Evolutionary conservation across 169 alveolate species (phyloP).

Genomic region (Plasmodium gonderi): DNA sequence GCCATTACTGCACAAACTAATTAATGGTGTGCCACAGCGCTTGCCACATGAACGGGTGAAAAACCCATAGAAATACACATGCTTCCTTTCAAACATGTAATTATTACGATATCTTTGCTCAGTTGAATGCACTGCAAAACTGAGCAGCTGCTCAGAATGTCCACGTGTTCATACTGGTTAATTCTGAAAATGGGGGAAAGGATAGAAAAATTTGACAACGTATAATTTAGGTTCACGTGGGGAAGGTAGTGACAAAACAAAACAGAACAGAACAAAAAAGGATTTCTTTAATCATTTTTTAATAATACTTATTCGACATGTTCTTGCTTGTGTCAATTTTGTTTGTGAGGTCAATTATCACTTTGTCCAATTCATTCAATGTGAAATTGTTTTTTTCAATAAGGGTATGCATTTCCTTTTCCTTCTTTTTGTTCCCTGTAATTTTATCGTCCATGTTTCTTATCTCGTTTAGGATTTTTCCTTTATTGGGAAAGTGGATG

Average conservation of each 20-base stretch:
- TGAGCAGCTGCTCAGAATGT: background rate
- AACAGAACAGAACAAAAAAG: background rate
- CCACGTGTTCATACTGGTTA: conserved; percentile 45
- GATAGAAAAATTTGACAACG: background rate
- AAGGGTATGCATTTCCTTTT: conserved; percentile 28
- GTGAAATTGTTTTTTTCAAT: conserved; percentile 15
- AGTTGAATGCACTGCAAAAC: conserved; percentile 34
- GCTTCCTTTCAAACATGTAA: background rate
- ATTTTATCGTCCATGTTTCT: conserved; percentile 7
- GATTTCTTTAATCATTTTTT: background rate
- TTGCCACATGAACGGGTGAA: background rate
- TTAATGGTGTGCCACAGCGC: too few species aligned
- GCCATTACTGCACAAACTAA: too few species aligned
- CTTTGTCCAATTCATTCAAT: background rate
- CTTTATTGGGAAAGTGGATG: background rate
- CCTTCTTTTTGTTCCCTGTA: background rate
- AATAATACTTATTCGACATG: conserved; percentile 19
- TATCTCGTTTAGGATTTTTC: conserved; percentile 33
- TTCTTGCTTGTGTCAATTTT: conserved; percentile 7
- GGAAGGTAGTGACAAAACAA: background rate
- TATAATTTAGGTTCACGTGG: too few species aligned
- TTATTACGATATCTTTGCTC: conserved; percentile 42
- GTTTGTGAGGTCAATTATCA: conserved; percentile 20
- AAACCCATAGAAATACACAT: background rate
- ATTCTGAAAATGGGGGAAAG: background rate